Conservation (phyloP, 2,329 filamentous ascomycete species). For the Trichoderma simmonsii region DNA sequence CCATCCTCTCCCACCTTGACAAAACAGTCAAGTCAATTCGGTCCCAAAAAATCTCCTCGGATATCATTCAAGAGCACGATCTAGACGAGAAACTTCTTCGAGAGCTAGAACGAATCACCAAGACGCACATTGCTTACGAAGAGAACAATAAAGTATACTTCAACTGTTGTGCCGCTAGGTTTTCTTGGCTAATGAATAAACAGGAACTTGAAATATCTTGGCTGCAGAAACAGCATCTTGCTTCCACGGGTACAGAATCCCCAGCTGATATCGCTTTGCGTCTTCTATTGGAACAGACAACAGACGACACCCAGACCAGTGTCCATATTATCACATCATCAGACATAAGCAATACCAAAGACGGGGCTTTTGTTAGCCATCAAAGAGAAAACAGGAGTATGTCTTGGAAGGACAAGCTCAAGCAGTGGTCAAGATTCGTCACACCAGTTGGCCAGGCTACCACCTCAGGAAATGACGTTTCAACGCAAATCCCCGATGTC, state of each 20-base stretch:
- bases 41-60: slow-evolving; percentile 28
- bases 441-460: slow-evolving; percentile 21
- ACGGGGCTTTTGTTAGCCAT: slow-evolving; percentile 24
- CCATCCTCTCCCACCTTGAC: slow-evolving; percentile 38
- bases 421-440: slow-evolving; percentile 32
- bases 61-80: slow-evolving; percentile 20
- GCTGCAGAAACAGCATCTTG: slow-evolving; percentile 32
- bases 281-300: slow-evolving; percentile 37
- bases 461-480: neutral
- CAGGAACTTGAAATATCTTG: slow-evolving; percentile 41
- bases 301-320: neutral
- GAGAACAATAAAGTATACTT: slow-evolving; percentile 23
- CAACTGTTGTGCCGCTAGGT: too few relatives aligned
- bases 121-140: slow-evolving; percentile 29
- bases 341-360: neutral
- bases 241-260: slow-evolving; percentile 33
- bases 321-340: slow-evolving; percentile 25
- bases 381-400: slow-evolving; percentile 33
- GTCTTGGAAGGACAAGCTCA: slow-evolving; percentile 36
- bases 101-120: slow-evolving; percentile 34
- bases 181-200: neutral
- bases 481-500: neutral
- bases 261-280: slow-evolving; percentile 45
- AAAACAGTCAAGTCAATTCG: slow-evolving; percentile 28
- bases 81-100: slow-evolving; percentile 26